Base-by-base conservation (phyloP, 1,139 yeast species). In the Magnusiomyces starmeri region DNA sequence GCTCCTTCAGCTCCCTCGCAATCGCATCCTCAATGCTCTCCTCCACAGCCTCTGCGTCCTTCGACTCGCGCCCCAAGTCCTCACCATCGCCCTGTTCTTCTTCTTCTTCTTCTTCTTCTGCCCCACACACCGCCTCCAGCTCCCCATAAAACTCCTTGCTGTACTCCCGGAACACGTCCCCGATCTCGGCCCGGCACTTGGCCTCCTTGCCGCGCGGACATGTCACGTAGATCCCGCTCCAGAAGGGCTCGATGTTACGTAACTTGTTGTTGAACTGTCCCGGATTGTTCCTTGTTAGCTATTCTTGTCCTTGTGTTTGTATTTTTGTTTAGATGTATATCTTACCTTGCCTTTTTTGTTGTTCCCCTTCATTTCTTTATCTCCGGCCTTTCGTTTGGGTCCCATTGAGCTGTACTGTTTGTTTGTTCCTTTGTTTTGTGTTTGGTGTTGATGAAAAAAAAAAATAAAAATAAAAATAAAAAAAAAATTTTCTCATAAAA, bases 201-300 rank as follows among this genome's bases (percentile, higher is more conserved):
- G 77, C 75, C 67, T 90, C 96, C 58, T 83, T 80, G 44, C 86
- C 84, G 60, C 96, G 75, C 49, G 79, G 76, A 67, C 97, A 87
- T 0, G 96, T 86, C 22, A 89, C 96, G 68, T 83, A 92, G 1
- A 87, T 73, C 1, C 97, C 96, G 45, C 83, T 72, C 57, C 95
- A 84, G 49, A 82, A 82, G 0, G 96, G 95, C 62, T 88, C 96
- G 22, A 71, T 59, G 40, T 59, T 60, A 46, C 57, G 3, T 40
- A 20, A 34, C 6, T 14, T 21, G 8, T 34, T 44, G 14, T n/a
- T n/a, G n/a, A n/a, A n/a, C n/a, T n/a, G n/a, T n/a, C n/a, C n/a
- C n/a, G n/a, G n/a, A n/a, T n/a, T n/a, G n/a, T n/a, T n/a, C n/a
- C n/a, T n/a, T n/a, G n/a, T n/a, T n/a, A n/a, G n/a, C n/a, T n/a